Evolutionary conservation across 1,284 basidiomycete species (phyloP).

Genomic region (Apiotrichum veenhuisii): DNA sequence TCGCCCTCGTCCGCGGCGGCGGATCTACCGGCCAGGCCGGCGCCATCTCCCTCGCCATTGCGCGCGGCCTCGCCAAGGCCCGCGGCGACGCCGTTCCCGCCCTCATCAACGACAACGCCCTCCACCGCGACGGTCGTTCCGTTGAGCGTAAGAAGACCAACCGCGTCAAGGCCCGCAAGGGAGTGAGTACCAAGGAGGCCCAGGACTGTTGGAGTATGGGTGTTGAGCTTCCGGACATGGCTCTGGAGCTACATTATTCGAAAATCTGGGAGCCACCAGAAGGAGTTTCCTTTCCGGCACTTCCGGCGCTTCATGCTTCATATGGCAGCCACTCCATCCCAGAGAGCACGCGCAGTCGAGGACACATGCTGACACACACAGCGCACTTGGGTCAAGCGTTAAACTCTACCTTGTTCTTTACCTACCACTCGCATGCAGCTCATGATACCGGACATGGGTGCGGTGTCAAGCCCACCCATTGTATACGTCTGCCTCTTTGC

Average conservation of each 20-base stretch:
- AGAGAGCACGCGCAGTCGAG: no score
- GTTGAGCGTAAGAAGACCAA: conserved; percentile 98
- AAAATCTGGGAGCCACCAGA: conserved; percentile 11
- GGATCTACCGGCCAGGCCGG: conserved; percentile 86
- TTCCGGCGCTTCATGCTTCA: no score
- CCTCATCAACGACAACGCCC: conserved; percentile 74
- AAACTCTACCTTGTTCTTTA: conserved; percentile 21
- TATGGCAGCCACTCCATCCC: no score
- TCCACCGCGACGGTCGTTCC: conserved; percentile 91
- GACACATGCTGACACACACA: conserved; percentile 40
- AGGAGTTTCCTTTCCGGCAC: no score
- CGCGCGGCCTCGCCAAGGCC: conserved; percentile 72
- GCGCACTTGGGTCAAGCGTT: conserved; percentile 96
- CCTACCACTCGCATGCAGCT: conserved; percentile 9
- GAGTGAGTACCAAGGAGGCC: conserved; percentile 57
- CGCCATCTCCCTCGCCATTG: conserved; percentile 79
- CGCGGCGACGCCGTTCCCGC: conserved; percentile 63
- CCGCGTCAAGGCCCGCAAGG: conserved; percentile 83
- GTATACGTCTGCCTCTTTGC: no score
- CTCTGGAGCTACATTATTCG: no score
- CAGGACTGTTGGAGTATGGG: conserved; percentile 3
- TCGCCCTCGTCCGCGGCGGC: conserved; percentile 80
- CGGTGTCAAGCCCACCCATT: no score
- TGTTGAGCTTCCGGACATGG: no score
- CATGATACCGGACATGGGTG: conserved; percentile 1